These are phyloP conservation scores for Flagelloscypha sp. DNA, from an alignment of 768 basidiomycete genomes.

Conservation along the genomic window DNA sequence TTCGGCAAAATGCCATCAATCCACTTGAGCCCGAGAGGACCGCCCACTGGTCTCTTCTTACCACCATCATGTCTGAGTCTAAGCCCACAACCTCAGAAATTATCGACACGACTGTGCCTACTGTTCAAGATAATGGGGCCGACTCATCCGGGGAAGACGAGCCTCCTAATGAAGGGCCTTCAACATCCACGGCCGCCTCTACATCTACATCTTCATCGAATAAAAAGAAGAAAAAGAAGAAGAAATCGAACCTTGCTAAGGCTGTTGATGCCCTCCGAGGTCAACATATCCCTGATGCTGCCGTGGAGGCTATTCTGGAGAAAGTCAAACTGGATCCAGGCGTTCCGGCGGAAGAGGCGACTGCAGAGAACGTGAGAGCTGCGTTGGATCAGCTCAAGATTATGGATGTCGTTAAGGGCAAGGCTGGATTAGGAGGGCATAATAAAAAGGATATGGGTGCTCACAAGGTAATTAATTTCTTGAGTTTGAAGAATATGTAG, in stretches of 20 bases:
- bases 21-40: no score
- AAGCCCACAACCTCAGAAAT: slow-evolving; percentile 16
- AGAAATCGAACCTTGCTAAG: slow-evolving; percentile 63
- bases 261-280: slow-evolving; percentile 40
- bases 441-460: slow-evolving; percentile 78
- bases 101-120: slow-evolving; percentile 17
- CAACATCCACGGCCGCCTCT: slow-evolving; percentile 23
- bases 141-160: slow-evolving; percentile 11
- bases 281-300: slow-evolving; percentile 44
- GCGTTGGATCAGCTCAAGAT: slow-evolving; percentile 74
- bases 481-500: slow-evolving; percentile 6
- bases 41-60: no score
- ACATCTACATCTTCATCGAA: slow-evolving; percentile 42
- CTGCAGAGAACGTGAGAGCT: slow-evolving; percentile 57
- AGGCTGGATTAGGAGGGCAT: slow-evolving; percentile 64
- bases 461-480: slow-evolving; percentile 65
- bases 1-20: slow-evolving; percentile 13
- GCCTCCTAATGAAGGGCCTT: slow-evolving; percentile 1
- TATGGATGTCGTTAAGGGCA: slow-evolving; percentile 80
- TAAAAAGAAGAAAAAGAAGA: slow-evolving; percentile 83
- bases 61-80: slow-evolving; percentile 8
- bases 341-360: slow-evolving; percentile 33
- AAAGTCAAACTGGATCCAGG: slow-evolving; percentile 56
- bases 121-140: slow-evolving; percentile 6
- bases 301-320: slow-evolving; percentile 61